Evolutionary conservation across 1,284 basidiomycete genomes (phyloP).

Genomic region (Ceratobasidium sp.): DNA sequence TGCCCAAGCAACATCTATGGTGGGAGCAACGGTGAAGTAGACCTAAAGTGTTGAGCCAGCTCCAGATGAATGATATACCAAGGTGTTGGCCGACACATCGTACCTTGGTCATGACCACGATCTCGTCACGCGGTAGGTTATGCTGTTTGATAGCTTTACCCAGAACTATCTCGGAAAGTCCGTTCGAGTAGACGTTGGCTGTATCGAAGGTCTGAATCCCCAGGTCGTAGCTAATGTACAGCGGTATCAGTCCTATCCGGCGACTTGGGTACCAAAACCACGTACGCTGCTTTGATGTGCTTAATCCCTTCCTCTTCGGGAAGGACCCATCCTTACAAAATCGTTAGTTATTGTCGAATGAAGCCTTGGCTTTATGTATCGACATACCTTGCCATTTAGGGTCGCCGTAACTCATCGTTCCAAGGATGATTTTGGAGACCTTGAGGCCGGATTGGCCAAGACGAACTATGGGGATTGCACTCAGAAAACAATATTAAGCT

Average conservation of each 20-base stretch:
- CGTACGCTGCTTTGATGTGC: conserved; percentile 58
- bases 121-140: conserved; percentile 49
- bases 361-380: no score
- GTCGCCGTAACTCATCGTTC: conserved; percentile 10
- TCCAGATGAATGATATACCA: neutral
- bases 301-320: conserved; percentile 55
- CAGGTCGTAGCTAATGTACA: conserved; percentile 55
- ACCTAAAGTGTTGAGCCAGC: no score
- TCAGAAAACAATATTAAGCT: no score
- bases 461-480: conserved; percentile 6
- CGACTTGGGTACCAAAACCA: conserved; percentile 13
- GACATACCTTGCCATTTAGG: conserved; percentile 41
- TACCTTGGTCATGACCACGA: conserved; percentile 53
- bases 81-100: conserved; percentile 41
- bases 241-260: conserved; percentile 1
- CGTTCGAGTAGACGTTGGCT: conserved; percentile 57
- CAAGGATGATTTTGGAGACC: conserved; percentile 39
- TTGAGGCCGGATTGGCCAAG: conserved; percentile 47
- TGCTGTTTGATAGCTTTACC: conserved; percentile 55
- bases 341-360: no score
- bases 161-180: conserved; percentile 51
- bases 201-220: conserved; percentile 71
- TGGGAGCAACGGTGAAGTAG: no score
- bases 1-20: no score
- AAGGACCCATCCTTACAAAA: conserved; percentile 53